A percentile compares a stretch with the other conserved stretches of the same genome.
These are phyloP conservation scores for Glebionis coronaria DNA, from an alignment of 129 eudicot genomes.

Conservation along the genomic window DNA sequence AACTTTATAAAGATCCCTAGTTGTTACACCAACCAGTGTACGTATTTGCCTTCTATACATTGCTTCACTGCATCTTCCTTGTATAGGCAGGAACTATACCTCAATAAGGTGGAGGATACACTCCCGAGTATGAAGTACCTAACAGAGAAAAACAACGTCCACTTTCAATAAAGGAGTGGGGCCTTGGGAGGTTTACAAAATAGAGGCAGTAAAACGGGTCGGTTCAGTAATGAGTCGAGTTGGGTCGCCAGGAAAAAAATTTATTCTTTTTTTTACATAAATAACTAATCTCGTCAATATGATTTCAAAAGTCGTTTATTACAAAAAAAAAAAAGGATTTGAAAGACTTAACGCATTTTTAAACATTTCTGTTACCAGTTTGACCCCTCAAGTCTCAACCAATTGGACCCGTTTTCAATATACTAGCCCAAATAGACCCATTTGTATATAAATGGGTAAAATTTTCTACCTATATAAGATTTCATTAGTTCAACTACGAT, in stretches of 20 bases:
- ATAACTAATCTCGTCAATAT: no score
- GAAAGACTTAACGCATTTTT: neutral
- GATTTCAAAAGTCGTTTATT: neutral
- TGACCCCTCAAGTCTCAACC: no score
- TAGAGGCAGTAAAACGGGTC: no score
- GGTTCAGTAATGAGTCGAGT: no score
- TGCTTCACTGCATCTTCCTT: neutral
- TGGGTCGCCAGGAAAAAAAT: no score
- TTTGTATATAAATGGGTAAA: no score
- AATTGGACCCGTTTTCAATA: no score
- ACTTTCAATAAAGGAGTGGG: conserved; percentile 12
- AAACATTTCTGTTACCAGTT: no score
- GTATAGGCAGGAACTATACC: neutral
- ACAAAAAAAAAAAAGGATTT: neutral
- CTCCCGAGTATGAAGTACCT: conserved; percentile 50
- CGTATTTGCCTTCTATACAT: neutral
- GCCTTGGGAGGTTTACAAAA: neutral
- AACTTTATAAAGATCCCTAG: no score
- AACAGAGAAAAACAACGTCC: neutral
- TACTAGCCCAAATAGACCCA: no score
- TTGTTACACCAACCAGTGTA: no score
- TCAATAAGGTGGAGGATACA: conserved; percentile 64
- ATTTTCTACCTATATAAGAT: neutral
- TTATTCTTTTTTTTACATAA: no score
- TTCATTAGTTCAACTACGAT: neutral